These are phyloP conservation scores for Penicillium salamii DNA, from an alignment of 495 filamentous ascomycete species.

Conservation along the genomic window DNA sequence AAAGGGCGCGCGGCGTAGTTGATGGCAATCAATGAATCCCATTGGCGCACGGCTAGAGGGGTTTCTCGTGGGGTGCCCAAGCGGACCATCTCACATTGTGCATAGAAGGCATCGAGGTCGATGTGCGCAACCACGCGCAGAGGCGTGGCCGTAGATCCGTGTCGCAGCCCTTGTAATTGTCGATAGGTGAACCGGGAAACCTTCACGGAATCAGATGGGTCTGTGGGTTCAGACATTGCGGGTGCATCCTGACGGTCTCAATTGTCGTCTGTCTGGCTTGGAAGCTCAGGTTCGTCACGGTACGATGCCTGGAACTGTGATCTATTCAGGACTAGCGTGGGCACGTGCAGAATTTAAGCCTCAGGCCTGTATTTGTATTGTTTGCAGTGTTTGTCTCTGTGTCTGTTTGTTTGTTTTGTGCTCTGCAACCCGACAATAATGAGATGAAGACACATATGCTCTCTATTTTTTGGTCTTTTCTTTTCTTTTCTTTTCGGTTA, in stretches of 20 bases:
- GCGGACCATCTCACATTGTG: constrained; percentile 91
- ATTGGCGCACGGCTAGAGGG: constrained; percentile 83
- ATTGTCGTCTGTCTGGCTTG: neutral
- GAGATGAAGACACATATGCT: too few relatives aligned
- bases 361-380: constrained; percentile 1
- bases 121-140: constrained; percentile 87
- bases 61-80: constrained; percentile 68
- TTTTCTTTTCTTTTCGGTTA: neutral
- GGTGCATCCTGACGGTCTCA: constrained; percentile 18
- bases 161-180: constrained; percentile 71
- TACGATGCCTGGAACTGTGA: constrained; percentile 4
- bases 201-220: constrained; percentile 39
- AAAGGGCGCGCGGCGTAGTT: constrained; percentile 88
- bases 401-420: too few relatives aligned
- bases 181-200: constrained; percentile 80
- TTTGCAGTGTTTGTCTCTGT: too few relatives aligned
- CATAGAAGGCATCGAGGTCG: constrained; percentile 97
- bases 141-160: constrained; percentile 68
- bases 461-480: too few relatives aligned
- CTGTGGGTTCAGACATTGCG: constrained; percentile 26
- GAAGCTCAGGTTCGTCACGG: neutral
- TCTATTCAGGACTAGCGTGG: constrained; percentile 16
- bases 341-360: constrained; percentile 11
- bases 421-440: too few relatives aligned
- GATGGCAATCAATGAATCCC: constrained; percentile 85